Percentiles rank a stretch among this genome's conserved stretches.
phyloP scores from a whole-genome alignment of 169 alveolate genomes.

The Plasmodium relictum region DNA sequence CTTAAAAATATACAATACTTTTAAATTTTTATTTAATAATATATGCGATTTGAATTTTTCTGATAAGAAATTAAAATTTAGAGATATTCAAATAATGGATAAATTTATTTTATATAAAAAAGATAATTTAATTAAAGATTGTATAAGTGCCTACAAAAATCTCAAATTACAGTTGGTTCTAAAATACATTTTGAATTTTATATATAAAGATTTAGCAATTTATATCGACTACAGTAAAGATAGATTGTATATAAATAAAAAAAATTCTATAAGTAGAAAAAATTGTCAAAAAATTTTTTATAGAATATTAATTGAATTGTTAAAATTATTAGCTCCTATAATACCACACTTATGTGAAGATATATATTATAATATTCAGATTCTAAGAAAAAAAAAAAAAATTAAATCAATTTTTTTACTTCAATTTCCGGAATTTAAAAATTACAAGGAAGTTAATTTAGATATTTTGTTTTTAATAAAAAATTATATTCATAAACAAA shows the following conservation, averaged over 20 bases:
- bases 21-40: constrained; percentile 63
- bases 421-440: constrained; percentile 52
- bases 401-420: constrained; percentile 33
- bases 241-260: constrained; percentile 59
- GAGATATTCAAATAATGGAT: constrained; percentile 64
- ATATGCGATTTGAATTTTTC: constrained; percentile 35
- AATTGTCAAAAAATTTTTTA: constrained; percentile 56
- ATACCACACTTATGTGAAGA: constrained; percentile 75
- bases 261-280: constrained; percentile 49
- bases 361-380: constrained; percentile 15
- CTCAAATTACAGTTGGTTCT: constrained; percentile 53
- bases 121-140: constrained; percentile 34
- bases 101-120: constrained; percentile 38
- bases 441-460: constrained; percentile 33
- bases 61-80: constrained; percentile 1
- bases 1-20: constrained; percentile 59
- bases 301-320: constrained; percentile 19
- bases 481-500: constrained; percentile 69
- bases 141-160: constrained; percentile 19
- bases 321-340: constrained; percentile 51
- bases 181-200: constrained; percentile 50
- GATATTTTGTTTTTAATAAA: constrained; percentile 50
- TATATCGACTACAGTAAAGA: constrained; percentile 72
- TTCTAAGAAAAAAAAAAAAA: neutral
- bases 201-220: constrained; percentile 51